Evolutionary conservation across 75 land plant species (phyloP), one percentile per base, ranked within the genome.

Genomic region (Pinus tabuliformis): DNA sequence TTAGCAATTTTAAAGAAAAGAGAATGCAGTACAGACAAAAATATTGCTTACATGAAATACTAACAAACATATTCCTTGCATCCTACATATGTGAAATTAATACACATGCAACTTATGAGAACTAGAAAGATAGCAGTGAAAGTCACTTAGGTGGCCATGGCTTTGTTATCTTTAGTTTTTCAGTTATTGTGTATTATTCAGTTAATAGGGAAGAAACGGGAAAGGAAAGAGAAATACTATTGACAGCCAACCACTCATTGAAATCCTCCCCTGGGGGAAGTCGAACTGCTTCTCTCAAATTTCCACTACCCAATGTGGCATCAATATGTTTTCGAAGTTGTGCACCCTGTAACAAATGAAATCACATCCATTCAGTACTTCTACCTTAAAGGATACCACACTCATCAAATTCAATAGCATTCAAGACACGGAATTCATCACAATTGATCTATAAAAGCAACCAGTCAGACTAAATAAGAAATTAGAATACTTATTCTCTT

Each of bases 241-340:
- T 93, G 52, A 93, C 92, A 68, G 95, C 93, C 57, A 95, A 85
- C 96, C 93, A 95, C 81, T 93, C 93, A 81, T 92, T 88, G 21
- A 83, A 57, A 83, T 93, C 96, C 80, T 95, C 98, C 22, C 98
- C 98, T 61, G 98, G 96, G 18, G 98, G 98, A 61, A 93, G 93
- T n/a, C 91, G 88, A n/a, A 95, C 95, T 62, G 98, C 98, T 80
- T 95, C 98, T 83, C 98, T 81, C 70, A 95, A 72, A 60, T 95
- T 95, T 64, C 98, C 98, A 89, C 98, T 95, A 37, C 98, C 98
- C 37, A 95, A 73, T 57, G 98, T 95, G 22, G 95, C 98, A 91
- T 95, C 98, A 80, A 95, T 95, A 62, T 92, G 98, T 77, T 89
- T 87, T 56, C 91, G 81, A 22, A 95, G 91, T 61, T 95, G 98